phyloP scores from a whole-genome alignment of 1,284 basidiomycete genomes.

The Athelia sp. region DNA sequence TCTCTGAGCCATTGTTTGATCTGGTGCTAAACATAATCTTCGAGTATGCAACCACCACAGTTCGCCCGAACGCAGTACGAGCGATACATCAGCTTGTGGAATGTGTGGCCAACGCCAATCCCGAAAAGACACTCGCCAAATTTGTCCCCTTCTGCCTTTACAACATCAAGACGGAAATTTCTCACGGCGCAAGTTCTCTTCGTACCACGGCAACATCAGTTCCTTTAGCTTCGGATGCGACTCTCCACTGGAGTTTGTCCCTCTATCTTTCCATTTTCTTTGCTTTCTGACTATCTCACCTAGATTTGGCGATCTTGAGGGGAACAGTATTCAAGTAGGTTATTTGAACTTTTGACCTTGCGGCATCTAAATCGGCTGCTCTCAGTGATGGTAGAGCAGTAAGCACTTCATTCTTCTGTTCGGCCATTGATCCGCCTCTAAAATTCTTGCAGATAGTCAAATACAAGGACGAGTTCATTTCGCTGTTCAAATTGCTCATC shows the following conservation, averaged over 20 bases:
- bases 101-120: slow-evolving; percentile 80
- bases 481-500: slow-evolving; percentile 64
- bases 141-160: slow-evolving; percentile 73
- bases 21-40: slow-evolving; percentile 79
- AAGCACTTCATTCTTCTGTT: slow-evolving; percentile 19
- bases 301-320: slow-evolving; percentile 65
- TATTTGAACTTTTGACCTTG: slow-evolving; percentile 2
- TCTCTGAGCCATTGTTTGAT: slow-evolving; percentile 81
- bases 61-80: slow-evolving; percentile 80
- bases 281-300: slow-evolving; percentile 4
- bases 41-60: slow-evolving; percentile 73
- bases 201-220: slow-evolving; percentile 76
- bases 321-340: slow-evolving; percentile 69
- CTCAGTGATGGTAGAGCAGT: slow-evolving; percentile 60
- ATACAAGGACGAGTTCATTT: slow-evolving; percentile 61
- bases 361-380: slow-evolving; percentile 7
- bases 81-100: slow-evolving; percentile 85
- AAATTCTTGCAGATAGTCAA: slow-evolving; percentile 44
- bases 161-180: slow-evolving; percentile 76
- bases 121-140: slow-evolving; percentile 70
- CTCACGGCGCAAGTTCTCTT: slow-evolving; percentile 81
- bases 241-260: slow-evolving; percentile 81
- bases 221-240: slow-evolving; percentile 77
- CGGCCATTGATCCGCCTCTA: slow-evolving; percentile 5
- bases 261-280: slow-evolving; percentile 1